A percentile compares a stretch with the other conserved stretches of the same genome.
These are phyloP conservation scores for Groenewaldozyma tartarivorans DNA, from an alignment of 805 yeast species.

Conservation along the genomic window DNA sequence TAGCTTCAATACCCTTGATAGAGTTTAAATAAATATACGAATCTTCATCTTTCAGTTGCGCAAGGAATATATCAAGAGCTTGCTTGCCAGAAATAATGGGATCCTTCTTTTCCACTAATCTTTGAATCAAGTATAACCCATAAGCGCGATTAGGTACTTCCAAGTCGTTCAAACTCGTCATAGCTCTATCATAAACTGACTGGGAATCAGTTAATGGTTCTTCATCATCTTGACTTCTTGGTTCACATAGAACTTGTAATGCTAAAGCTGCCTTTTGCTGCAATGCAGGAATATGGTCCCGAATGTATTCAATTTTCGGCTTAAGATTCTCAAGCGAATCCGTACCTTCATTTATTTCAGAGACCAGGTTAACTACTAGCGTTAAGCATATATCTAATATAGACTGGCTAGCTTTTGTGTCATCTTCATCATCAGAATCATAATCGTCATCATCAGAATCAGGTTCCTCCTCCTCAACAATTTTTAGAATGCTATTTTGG, in stretches of 20 bases:
- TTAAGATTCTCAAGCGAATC: background rate
- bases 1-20: constrained; percentile 62
- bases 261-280: constrained; percentile 16
- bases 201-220: constrained; percentile 8
- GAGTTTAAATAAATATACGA: constrained; percentile 82
- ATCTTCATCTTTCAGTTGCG: constrained; percentile 64
- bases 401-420: constrained; percentile 15
- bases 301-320: background rate
- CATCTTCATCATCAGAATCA: constrained; percentile 12
- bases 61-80: constrained; percentile 46
- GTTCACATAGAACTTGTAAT: constrained; percentile 13
- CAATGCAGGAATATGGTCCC: constrained; percentile 10
- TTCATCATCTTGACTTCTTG: constrained; percentile 8
- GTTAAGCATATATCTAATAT: constrained; percentile 26
- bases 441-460: constrained; percentile 17
- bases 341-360: constrained; percentile 16
- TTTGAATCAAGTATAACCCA: constrained; percentile 60
- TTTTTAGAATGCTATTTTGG: background rate
- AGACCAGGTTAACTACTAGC: constrained; percentile 23
- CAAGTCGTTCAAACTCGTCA: constrained; percentile 63
- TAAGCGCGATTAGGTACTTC: constrained; percentile 79
- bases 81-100: constrained; percentile 30
- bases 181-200: constrained; percentile 42
- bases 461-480: constrained; percentile 21
- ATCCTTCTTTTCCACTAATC: constrained; percentile 43